Conservation (phyloP, 2,329 filamentous ascomycete genomes). For the Pestalotiopsis sp. region DNA sequence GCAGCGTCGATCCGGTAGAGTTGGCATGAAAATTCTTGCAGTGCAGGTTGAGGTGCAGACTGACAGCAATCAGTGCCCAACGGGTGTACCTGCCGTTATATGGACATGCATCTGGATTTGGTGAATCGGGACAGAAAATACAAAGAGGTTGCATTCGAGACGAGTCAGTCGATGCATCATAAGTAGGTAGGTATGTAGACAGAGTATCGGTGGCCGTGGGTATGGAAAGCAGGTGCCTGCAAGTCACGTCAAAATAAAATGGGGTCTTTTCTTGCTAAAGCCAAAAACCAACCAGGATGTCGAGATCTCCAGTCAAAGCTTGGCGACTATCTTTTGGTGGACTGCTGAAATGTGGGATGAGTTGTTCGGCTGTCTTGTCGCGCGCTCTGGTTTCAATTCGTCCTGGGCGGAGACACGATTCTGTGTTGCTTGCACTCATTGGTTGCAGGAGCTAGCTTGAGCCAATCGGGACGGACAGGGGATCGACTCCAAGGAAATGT, state of each 20-base stretch:
- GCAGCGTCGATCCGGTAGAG: neutral
- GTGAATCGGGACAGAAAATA: neutral
- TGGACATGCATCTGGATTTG: neutral
- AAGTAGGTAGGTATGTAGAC: too few species aligned
- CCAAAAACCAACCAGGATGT: too few species aligned
- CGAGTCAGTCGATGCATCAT: neutral
- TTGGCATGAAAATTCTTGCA: neutral
- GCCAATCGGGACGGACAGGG: neutral
- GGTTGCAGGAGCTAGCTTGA: neutral
- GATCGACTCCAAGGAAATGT: neutral
- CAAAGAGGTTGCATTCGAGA: neutral
- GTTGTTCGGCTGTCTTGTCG: constrained; percentile 1
- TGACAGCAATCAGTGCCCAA: neutral
- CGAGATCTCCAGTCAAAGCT: neutral
- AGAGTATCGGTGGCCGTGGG: neutral
- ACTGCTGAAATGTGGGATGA: constrained; percentile 8
- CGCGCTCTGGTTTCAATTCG: neutral
- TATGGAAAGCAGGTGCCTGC: neutral
- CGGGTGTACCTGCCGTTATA: neutral
- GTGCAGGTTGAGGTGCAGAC: neutral
- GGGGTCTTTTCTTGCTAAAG: neutral
- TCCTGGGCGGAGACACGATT: constrained; percentile 7
- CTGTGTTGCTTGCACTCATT: neutral
- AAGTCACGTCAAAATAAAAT: neutral
- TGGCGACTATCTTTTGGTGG: neutral